Base-by-base conservation (phyloP, 78 protist genomes). In the Diacronema lutheri region DNA sequence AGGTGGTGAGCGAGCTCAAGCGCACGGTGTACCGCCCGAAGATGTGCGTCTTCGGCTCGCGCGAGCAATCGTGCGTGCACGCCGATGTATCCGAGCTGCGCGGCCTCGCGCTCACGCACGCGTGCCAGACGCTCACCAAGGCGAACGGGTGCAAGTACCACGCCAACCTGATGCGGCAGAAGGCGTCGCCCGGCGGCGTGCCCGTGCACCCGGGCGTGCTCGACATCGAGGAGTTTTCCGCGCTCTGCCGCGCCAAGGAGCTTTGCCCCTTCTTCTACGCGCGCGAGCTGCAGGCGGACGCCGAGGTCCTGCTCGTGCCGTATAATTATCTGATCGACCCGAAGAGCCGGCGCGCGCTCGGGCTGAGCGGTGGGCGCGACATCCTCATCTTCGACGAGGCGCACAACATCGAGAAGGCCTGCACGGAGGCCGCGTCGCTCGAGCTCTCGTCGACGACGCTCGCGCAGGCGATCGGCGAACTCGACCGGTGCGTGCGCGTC, bases 251-350 rank as follows among this genome's bases (percentile, higher is more conserved):
- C 29, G 35, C 21, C 31, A 40, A 46, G 23, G 66, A 77, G 6
- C 95, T 88, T 50, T 98, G 99, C 79, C 98, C 99, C 33, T 98
- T 92, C 77, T 97, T 82, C 92, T 74, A 91, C 9, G 16, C 92
- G 31, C 87, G 89, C 19, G 92, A 81, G 0, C 38, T 79, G 88
- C n/a, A 58, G 23, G 65, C 0, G 23, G 35, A 61, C 35, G 65
- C 85, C 61, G 94, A 96, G 26, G 29, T 98, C 9, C 64, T 97
- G 46, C 94, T 98, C 44, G 29, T 94, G 87, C 99, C 99, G 38
- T 98, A 98, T 96, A 98, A 98, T 90, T 98, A 98, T 77, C 46
- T 97, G 64, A 29, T 97, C 26, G 98, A 97, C 62, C 88, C 92
- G 1, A 6, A 1, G 0, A 69, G 92, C 31, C 90, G 98, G 29